Conservation (phyloP, 2,329 filamentous ascomycete genomes). For the Tricladium varicosporioides region DNA sequence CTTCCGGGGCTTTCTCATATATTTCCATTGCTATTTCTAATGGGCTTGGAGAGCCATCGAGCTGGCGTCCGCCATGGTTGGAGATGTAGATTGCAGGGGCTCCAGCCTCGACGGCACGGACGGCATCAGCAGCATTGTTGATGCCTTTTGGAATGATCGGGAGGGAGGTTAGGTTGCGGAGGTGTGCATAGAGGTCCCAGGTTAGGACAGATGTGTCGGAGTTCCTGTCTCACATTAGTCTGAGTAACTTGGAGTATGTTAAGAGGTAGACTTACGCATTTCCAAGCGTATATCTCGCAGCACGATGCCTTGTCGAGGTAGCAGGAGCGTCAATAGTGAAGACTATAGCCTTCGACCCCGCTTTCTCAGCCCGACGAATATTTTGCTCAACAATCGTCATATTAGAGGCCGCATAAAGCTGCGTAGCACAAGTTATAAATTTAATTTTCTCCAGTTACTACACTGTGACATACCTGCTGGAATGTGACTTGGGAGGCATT, state of each 20-base stretch:
- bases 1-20: slow-evolving; percentile 33
- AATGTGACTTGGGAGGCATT: slow-evolving; percentile 13
- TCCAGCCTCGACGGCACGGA: slow-evolving; percentile 33
- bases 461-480: slow-evolving; percentile 8
- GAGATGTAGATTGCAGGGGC: slow-evolving; percentile 48
- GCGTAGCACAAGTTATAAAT: not conserved
- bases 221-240: not conserved
- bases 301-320: slow-evolving; percentile 4
- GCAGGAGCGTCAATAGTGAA: slow-evolving; percentile 10
- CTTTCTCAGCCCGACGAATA: slow-evolving; percentile 1
- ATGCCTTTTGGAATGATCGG: slow-evolving; percentile 36
- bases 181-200: slow-evolving; percentile 38
- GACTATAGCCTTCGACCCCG: slow-evolving; percentile 6
- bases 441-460: no score
- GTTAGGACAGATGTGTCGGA: not conserved
- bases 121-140: slow-evolving; percentile 38
- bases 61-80: slow-evolving; percentile 57
- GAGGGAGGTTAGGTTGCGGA: slow-evolving; percentile 36
- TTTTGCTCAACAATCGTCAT: not conserved
- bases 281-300: not conserved
- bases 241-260: not conserved
- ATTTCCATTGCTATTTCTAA: slow-evolving; percentile 58
- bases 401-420: not conserved
- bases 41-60: slow-evolving; percentile 56
- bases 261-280: not conserved